Percentiles rank a stretch among this genome's conserved stretches.
Conservation (phyloP, 345 rosid species). For the Eucalyptus camaldulensis region DNA sequence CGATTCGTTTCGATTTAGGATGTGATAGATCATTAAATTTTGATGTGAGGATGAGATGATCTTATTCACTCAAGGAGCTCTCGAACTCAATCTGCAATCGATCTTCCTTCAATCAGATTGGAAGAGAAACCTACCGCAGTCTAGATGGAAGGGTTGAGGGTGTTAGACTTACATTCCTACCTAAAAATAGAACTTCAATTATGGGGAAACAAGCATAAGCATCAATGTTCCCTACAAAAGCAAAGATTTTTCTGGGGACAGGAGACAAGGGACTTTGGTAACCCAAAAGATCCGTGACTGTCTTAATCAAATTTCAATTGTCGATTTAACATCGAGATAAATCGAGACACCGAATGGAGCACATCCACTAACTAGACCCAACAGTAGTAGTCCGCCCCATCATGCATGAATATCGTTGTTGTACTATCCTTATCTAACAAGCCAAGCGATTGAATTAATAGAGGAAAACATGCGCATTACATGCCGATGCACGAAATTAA, state of each 20-base stretch:
- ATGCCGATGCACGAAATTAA: neutral
- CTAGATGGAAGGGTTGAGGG: neutral
- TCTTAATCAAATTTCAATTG: neutral
- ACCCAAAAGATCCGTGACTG: neutral
- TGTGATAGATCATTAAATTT: neutral
- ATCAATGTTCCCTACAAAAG: neutral
- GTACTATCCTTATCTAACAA: neutral
- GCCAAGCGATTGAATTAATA: neutral
- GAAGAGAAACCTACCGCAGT: neutral
- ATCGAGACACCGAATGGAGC: rapidly evolving
- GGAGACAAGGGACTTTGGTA: too few relatives aligned
- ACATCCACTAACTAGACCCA: neutral
- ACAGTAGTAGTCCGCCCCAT: neutral
- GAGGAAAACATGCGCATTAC: neutral
- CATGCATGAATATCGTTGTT: neutral
- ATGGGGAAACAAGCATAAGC: neutral
- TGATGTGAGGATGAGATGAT: neutral
- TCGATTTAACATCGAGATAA: neutral
- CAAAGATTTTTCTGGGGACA: neutral
- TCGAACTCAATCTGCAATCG: rapidly evolving
- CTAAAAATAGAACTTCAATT: neutral
- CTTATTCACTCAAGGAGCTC: neutral
- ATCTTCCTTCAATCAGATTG: neutral
- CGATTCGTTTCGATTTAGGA: neutral
- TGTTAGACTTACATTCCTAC: neutral